A percentile compares a stretch with the other conserved stretches of the same genome.
These are phyloP conservation scores for Trebouxia sp. DNA, from an alignment of 139 green algal genomes.

Conservation along the genomic window DNA sequence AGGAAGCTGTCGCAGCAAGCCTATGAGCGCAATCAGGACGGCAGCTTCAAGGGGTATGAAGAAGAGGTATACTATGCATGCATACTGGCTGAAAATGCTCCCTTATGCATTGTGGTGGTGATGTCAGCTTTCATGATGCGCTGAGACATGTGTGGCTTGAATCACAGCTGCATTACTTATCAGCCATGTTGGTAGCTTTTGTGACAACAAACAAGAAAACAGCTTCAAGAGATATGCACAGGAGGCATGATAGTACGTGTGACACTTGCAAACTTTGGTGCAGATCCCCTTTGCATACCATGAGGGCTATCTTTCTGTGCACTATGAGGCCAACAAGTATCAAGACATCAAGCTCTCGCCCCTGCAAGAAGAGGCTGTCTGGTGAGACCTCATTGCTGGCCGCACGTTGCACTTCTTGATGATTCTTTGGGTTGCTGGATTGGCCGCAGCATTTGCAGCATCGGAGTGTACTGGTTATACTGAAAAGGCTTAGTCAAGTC, in stretches of 20 bases:
- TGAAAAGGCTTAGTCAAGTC: no score
- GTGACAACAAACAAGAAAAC: neutral
- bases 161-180: neutral
- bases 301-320: constrained; percentile 41
- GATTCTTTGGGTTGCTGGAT: no score
- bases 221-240: neutral
- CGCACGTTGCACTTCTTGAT: no score
- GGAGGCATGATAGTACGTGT: neutral
- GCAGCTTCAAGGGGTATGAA: constrained; percentile 1
- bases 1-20: constrained; percentile 9
- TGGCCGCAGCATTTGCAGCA: no score
- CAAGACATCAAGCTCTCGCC: constrained; percentile 32
- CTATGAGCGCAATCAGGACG: constrained; percentile 21
- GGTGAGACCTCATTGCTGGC: neutral
- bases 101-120: neutral
- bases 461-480: no score
- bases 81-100: neutral
- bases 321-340: constrained; percentile 27
- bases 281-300: constrained; percentile 30
- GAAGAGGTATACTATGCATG: neutral
- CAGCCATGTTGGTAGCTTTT: neutral
- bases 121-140: no score
- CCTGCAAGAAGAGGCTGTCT: constrained; percentile 40
- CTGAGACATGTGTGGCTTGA: neutral
- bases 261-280: neutral